Evolutionary conservation across 768 basidiomycete genomes (phyloP).

Genomic region (Tubosaeta sp.): DNA sequence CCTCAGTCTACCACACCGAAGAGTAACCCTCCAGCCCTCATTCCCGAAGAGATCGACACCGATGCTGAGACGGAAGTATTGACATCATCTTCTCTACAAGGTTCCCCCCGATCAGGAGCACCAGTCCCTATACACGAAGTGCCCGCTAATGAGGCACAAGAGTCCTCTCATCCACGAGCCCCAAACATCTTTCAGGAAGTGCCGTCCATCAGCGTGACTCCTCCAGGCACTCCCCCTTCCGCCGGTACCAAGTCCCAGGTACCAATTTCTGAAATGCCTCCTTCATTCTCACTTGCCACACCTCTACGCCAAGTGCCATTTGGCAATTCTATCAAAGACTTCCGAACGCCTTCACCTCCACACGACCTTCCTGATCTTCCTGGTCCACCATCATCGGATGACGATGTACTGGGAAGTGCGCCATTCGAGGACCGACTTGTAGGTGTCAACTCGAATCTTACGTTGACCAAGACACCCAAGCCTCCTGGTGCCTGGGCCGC

Average conservation of each 20-base stretch:
- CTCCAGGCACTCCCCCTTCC: conserved; percentile 23
- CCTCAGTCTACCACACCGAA: conserved; percentile 26
- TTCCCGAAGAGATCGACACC: conserved; percentile 16
- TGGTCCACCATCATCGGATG: conserved; percentile 52
- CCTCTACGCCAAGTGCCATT: conserved; percentile 45
- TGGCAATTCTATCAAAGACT: conserved; percentile 42
- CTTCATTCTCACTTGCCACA: conserved; percentile 36
- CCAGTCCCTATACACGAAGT: conserved; percentile 8
- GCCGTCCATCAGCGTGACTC: conserved; percentile 18
- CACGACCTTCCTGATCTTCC: conserved; percentile 62
- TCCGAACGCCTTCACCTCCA: conserved; percentile 62
- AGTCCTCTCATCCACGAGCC: conserved; percentile 13
- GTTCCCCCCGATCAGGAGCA: conserved; percentile 13
- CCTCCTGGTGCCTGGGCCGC: conserved; percentile 45
- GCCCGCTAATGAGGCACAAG: conserved; percentile 14
- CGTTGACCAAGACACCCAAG: conserved; percentile 41
- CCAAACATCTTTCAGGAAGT: conserved; percentile 1
- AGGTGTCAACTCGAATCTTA: conserved; percentile 22
- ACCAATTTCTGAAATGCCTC: conserved; percentile 4
- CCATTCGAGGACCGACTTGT: conserved; percentile 18
- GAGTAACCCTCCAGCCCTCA: conserved; percentile 12
- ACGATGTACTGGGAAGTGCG: conserved; percentile 35
- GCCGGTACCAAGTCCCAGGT: not conserved
- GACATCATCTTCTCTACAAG: conserved; percentile 17
- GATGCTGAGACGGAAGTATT: conserved; percentile 29